Conservation (phyloP, 176 grass and related monocot genomes). For the Pharus latifolius region DNA sequence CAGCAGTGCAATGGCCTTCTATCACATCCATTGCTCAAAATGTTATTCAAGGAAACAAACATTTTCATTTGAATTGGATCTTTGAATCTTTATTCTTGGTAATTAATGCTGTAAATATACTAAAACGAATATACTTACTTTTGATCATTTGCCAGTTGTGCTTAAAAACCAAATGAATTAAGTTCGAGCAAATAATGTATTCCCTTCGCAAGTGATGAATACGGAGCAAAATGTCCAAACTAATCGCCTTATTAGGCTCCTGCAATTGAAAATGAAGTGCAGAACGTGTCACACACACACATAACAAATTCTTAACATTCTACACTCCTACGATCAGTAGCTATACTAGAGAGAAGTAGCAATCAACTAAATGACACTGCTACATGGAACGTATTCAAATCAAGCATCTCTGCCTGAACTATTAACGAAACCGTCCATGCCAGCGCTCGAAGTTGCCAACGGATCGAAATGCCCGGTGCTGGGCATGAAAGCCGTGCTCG, state of each 20-base stretch:
- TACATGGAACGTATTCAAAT: background rate
- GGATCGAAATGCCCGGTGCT: background rate
- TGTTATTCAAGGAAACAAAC: background rate
- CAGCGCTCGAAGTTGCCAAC: background rate
- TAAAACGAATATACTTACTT: too few species aligned
- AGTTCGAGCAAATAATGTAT: too few species aligned
- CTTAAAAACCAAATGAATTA: too few species aligned
- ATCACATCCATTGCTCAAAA: background rate
- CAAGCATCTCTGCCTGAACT: constrained; percentile 14
- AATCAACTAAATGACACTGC: background rate
- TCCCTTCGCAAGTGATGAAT: too few species aligned
- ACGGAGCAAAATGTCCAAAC: too few species aligned
- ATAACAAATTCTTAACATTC: background rate
- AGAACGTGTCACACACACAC: background rate
- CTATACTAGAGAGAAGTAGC: background rate
- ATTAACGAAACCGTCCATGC: constrained; percentile 1
- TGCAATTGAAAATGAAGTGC: background rate
- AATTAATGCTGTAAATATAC: too few species aligned
- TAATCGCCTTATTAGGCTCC: too few species aligned
- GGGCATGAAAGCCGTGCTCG: background rate
- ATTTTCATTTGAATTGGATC: too few species aligned
- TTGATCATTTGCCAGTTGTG: too few species aligned
- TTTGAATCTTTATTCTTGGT: too few species aligned
- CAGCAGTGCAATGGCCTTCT: background rate
- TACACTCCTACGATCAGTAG: background rate